Base-by-base conservation (phyloP, 768 basidiomycete species). In the Multifurca ochricompacta region DNA sequence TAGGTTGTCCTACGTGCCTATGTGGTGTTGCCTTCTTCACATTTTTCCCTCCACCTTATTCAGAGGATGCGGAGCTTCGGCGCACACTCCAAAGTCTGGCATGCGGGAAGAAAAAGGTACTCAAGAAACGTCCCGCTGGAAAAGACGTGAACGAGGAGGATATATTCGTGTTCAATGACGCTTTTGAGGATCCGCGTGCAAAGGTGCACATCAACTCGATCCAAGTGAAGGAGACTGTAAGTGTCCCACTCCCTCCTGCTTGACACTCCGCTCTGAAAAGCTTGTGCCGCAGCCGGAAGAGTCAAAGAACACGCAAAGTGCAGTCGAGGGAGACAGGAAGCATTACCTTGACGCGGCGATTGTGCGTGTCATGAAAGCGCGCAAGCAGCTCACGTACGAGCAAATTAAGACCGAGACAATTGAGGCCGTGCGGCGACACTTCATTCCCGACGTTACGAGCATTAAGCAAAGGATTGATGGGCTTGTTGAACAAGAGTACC, bases 141-240 rank as follows among this genome's bases (percentile, higher is more conserved):
- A 81, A 77, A 60, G 92, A 95, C 19, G 83, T 99, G 35, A 67
- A 81, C 27, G 80, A 85, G 31, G 71, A 67, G 1, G 96, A 98
- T 63, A 66, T 77, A 40, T 98, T 99, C 67, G 69, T 70, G 30
- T 92, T 86, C 73, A 96, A 97, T 66, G 71, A 77, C 28, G 81
- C 81, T 8, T 98, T 98, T 68, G 80, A 81, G 27, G 87, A 95
- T 62, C 76, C 85, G 6, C 76, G 80, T 37, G 70, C 81, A 34
- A 89, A 85, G 62, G 79, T 99, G 36, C 90, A 90, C 69, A 94
- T 98, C 71, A 95, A 93, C 65, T 89, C 93, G 19, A 95, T 99
- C 45, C 96, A 97, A 68, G 87, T 85, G 14, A 93, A 93, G 65
- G 87, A 94, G 61, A 83, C 91, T 57, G 91, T 94, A 64, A 56